Evolutionary conservation across 169 alveolate genomes (phyloP).

Genomic region (Babesia sp.): DNA sequence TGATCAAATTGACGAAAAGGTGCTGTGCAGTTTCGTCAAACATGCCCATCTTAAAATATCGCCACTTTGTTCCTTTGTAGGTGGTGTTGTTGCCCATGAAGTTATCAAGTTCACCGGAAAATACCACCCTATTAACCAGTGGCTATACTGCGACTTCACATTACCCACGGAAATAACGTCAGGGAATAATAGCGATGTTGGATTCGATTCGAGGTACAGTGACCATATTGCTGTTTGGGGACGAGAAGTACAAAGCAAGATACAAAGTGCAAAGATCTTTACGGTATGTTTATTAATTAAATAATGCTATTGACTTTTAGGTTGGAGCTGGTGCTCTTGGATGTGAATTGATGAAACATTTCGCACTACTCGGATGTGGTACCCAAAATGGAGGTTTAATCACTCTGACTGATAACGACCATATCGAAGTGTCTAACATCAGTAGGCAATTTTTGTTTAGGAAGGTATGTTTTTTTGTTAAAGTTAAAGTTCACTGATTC

Average conservation of each 20-base stretch:
- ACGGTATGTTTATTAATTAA: neutral
- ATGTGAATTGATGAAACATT: slow-evolving; percentile 95
- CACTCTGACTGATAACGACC: slow-evolving; percentile 96
- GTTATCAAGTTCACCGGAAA: slow-evolving; percentile 98
- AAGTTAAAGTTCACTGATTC: slow-evolving; percentile 72
- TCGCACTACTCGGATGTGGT: slow-evolving; percentile 96
- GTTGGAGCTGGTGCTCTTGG: slow-evolving; percentile 99
- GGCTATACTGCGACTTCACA: slow-evolving; percentile 94
- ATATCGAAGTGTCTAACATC: slow-evolving; percentile 95
- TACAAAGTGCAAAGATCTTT: slow-evolving; percentile 62
- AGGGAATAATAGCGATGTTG: slow-evolving; percentile 51
- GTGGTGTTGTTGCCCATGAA: slow-evolving; percentile 96
- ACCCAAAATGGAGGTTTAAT: slow-evolving; percentile 80
- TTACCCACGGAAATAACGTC: slow-evolving; percentile 44
- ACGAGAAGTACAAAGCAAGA: slow-evolving; percentile 61
- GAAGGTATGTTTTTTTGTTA: slow-evolving; percentile 71
- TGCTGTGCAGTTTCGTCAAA: slow-evolving; percentile 80
- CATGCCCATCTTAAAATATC: slow-evolving; percentile 84
- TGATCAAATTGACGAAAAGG: slow-evolving; percentile 83
- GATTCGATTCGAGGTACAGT: slow-evolving; percentile 66
- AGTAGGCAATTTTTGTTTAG: slow-evolving; percentile 97
- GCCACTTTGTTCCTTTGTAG: slow-evolving; percentile 95
- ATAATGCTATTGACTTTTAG: slow-evolving; percentile 58
- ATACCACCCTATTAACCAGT: slow-evolving; percentile 95
- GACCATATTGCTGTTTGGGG: slow-evolving; percentile 73